Base-by-base conservation (phyloP, 305 asterid species). In the Fraxinus paxiana region DNA sequence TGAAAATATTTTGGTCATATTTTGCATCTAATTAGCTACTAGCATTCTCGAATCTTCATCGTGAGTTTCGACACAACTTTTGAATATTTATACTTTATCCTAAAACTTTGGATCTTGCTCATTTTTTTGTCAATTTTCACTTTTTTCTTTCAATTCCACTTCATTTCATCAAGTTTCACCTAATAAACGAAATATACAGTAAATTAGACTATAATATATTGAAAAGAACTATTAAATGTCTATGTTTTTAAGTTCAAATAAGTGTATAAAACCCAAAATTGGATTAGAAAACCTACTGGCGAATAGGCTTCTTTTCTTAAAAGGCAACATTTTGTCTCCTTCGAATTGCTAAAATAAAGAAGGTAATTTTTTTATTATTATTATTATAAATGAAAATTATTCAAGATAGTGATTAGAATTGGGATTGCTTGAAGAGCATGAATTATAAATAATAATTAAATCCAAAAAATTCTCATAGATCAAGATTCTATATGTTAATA, bases 271-370 rank as follows among this genome's bases (percentile, higher is more conserved):
- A 79, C 34, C 73, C 10, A 33, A 75, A 69, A 31, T 7, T 59
- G 76, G 82, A 31, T 7, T 59, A 75, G 82, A 86, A 82, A 80
- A 81, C 31, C 41, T 75, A 51, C 76, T 69, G 79, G 77, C 43
- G n/a, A n/a, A n/a, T n/a, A n/a, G 31, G 17, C 67, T 61, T n/a
- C 41, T 79, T 82, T 73, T 71, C 33, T 81, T 81, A 51, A 84
- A 84, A 84, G 86, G 70, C 83, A 78, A 83, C 82, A 70, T 24
- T 12, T 78, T 87, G 85, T 85, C 87, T 61, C 85, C 79, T 83
- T 87, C 88, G 78, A 83, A 84, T 79, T 9, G 54, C 83, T 48
- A 51, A 30, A 54, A 35, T 35, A 59, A 20, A 20, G 70, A 7
- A 54, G 9, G 6, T 54, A 1, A 0, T 54, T 54, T 0, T 5